Base-by-base conservation (phyloP, 179 eudicot genomes). In the Patellifolia procumbens region DNA sequence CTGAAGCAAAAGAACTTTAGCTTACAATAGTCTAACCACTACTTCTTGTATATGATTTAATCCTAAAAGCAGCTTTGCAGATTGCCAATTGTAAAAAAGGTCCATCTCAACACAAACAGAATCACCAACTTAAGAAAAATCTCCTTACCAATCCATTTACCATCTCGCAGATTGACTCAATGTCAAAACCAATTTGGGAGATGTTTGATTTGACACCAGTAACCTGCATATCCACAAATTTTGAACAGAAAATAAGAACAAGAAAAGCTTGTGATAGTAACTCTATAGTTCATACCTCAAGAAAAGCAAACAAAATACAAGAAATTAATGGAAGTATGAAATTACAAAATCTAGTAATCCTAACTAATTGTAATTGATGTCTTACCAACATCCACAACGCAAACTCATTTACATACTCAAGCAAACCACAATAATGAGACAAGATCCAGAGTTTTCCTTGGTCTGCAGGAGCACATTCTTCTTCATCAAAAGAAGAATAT, bases 181-280 rank as follows among this genome's bases (percentile, higher is more conserved):
- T 83, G 83, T 93, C 98, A 70, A 39, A 88, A 42, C 97, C 96
- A 80, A 92, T 93, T 78, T 90, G 93, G 69, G 85, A 89, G 31
- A 93, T 88, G 75, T 87, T 81, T 59, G 90, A 79, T 80, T 82
- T 89, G 81, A 87, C 98, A 66, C 85, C 96, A 66, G 28, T 81
- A 64, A 93, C 96, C 98, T 92, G 87, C 82, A 86, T 48, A 60
- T 15, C 31, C 82, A 81, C 72, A 74, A 67, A n/a, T 68, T 26
- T 22, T 49, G 48, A 59, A 65, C 79, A 78, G 67, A 68, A 73
- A 43, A 46, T 74, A 59, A 74, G 64, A 53, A 26, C 1, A 42
- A 71, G 31, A 31, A 5, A 53, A 56, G 52, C 3, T 24, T 28
- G 62, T 29, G 32, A 48, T 31, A 20, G 39, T 66, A 39, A 32